Percentiles rank a stretch among this genome's conserved stretches.
Evolutionary conservation across 768 basidiomycete species (phyloP).

Genomic region (Termitomyces sp.): DNA sequence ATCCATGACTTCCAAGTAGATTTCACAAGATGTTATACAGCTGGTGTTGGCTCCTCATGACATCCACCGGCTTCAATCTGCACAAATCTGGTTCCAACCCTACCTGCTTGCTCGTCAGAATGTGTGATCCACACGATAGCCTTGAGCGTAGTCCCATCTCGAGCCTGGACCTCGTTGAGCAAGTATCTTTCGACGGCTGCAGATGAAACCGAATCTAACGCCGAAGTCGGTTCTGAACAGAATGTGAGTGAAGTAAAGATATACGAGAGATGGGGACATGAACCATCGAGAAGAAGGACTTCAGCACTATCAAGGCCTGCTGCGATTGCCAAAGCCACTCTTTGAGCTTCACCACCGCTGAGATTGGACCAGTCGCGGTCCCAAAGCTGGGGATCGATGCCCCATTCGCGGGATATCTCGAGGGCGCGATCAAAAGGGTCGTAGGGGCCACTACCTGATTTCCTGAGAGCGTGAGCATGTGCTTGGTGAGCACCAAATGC

Average conservation of each 20-base stretch:
- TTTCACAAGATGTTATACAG: conserved; percentile 8
- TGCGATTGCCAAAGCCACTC: conserved; percentile 76
- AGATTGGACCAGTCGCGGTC: conserved; percentile 73
- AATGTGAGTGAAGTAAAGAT: background rate
- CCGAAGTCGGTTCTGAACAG: conserved; percentile 79
- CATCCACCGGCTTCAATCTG: conserved; percentile 42
- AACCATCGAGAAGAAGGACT: conserved; percentile 77
- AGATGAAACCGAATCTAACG: conserved; percentile 70
- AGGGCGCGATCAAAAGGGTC: conserved; percentile 35
- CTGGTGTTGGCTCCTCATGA: conserved; percentile 30
- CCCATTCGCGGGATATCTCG: conserved; percentile 61
- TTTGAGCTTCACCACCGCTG: conserved; percentile 85
- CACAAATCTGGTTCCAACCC: conserved; percentile 70
- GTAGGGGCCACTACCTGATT: conserved; percentile 14
- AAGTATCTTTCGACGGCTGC: conserved; percentile 64
- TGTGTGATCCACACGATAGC: conserved; percentile 89
- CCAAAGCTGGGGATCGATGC: conserved; percentile 68
- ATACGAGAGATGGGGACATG: conserved; percentile 16
- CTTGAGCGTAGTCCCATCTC: conserved; percentile 51
- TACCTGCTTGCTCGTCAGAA: conserved; percentile 72
- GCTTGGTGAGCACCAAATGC: conserved; percentile 46
- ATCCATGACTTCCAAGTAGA: background rate
- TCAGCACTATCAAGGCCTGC: conserved; percentile 73
- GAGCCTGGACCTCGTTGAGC: conserved; percentile 42
- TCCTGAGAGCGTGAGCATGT: conserved; percentile 9